A percentile compares a stretch with the other conserved stretches of the same genome.
These are phyloP conservation scores for Cordyceps javanica DNA, from an alignment of 2,329 filamentous ascomycete genomes.

Conservation along the genomic window DNA sequence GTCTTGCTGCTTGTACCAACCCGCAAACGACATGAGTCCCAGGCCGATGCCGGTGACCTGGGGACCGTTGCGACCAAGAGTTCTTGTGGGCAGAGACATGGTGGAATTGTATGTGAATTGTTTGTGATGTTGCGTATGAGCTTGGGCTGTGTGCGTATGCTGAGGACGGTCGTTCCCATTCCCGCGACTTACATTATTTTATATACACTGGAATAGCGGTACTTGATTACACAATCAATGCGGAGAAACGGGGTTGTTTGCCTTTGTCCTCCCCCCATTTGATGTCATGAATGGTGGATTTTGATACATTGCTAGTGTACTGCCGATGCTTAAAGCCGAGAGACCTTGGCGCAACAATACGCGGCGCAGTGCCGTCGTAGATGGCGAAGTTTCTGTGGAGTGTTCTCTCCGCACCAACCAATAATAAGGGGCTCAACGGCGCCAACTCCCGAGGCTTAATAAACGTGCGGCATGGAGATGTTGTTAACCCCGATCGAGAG, in stretches of 20 bases:
- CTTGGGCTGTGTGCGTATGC: not conserved
- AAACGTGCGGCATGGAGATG: not conserved
- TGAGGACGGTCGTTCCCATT: not conserved
- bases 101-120: not conserved
- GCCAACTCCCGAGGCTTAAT: too few species aligned
- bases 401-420: too few species aligned
- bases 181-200: not conserved
- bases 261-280: not conserved
- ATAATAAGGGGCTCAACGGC: too few species aligned
- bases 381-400: too few species aligned
- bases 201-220: not conserved
- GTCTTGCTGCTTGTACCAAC: conserved; percentile 16
- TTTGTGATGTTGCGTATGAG: not conserved
- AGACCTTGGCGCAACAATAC: not conserved
- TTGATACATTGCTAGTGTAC: not conserved
- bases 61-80: conserved; percentile 39
- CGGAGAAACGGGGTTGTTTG: not conserved
- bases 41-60: conserved; percentile 39
- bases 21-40: conserved; percentile 37
- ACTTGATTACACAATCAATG: not conserved
- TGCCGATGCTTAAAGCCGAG: conserved; percentile 2
- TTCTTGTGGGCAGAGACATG: conserved; percentile 11
- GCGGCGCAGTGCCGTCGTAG: not conserved
- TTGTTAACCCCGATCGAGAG: not conserved
- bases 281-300: conserved; percentile 1